phyloP scores from a whole-genome alignment of 768 basidiomycete species.

The Hysterangium stoloniferum region DNA sequence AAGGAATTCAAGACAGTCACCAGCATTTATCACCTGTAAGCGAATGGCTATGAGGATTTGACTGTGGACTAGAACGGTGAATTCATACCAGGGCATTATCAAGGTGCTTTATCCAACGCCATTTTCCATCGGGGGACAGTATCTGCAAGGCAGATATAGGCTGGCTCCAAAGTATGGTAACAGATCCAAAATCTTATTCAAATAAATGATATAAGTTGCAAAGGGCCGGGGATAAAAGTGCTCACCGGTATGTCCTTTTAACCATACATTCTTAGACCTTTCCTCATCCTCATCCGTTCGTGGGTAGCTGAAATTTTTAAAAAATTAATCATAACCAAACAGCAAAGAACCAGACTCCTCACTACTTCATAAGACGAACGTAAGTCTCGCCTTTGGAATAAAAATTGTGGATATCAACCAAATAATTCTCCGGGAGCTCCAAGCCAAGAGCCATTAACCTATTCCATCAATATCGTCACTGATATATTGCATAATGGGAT shows the following conservation, averaged over 20 bases:
- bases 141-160: slow-evolving; percentile 31
- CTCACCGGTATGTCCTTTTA: slow-evolving; percentile 32
- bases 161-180: slow-evolving; percentile 32
- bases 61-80: neutral
- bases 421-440: slow-evolving; percentile 45
- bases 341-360: slow-evolving; percentile 14
- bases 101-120: slow-evolving; percentile 30
- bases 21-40: slow-evolving; percentile 33
- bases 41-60: neutral
- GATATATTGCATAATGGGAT: neutral
- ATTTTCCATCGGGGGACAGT: slow-evolving; percentile 26
- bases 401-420: slow-evolving; percentile 42
- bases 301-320: slow-evolving; percentile 21
- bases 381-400: slow-evolving; percentile 31
- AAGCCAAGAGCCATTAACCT: slow-evolving; percentile 46
- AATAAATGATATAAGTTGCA: neutral
- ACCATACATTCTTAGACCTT: slow-evolving; percentile 25
- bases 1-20: slow-evolving; percentile 28
- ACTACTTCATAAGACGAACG: slow-evolving; percentile 66
- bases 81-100: slow-evolving; percentile 28
- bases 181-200: slow-evolving; percentile 24
- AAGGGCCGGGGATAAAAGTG: neutral
- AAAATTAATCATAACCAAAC: neutral
- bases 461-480: slow-evolving; percentile 16
- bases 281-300: slow-evolving; percentile 26